Conservation (phyloP, 768 basidiomycete species). For the Pholiota conissans region DNA sequence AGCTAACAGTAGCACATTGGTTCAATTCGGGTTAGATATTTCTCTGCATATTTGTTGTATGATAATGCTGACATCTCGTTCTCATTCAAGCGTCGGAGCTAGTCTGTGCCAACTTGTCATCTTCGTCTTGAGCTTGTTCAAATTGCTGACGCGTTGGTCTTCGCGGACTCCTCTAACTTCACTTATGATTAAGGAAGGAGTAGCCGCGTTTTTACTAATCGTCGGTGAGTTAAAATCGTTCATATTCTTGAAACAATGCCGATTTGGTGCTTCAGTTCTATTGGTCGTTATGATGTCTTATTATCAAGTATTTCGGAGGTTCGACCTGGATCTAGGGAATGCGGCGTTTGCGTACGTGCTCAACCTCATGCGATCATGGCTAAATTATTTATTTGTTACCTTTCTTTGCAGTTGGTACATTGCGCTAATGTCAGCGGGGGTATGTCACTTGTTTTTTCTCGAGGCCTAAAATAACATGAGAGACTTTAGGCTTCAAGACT, state of each 20-base stretch:
- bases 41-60: neutral
- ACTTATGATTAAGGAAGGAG: slow-evolving; percentile 13
- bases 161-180: slow-evolving; percentile 9
- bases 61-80: neutral
- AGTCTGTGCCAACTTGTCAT: neutral
- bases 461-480: neutral
- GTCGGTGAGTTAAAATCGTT: slow-evolving; percentile 1
- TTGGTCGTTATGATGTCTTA: slow-evolving; percentile 7
- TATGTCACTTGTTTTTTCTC: neutral
- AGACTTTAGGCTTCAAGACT: slow-evolving; percentile 2
- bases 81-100: neutral
- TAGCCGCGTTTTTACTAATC: slow-evolving; percentile 13
- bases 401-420: slow-evolving; percentile 13
- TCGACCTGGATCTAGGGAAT: slow-evolving; percentile 5
- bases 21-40: neutral
- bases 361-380: neutral
- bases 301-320: slow-evolving; percentile 7
- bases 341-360: slow-evolving; percentile 14
- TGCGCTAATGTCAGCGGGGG: slow-evolving; percentile 10
- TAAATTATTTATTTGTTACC: neutral
- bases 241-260: neutral
- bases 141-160: neutral
- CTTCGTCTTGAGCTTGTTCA: neutral
- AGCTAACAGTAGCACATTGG: neutral
- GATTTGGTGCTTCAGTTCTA: slow-evolving; percentile 1